Percentiles rank a stretch among this genome's conserved stretches.
Conservation (phyloP, 2,329 filamentous ascomycete species). For the Myriosclerotinia scirpicola region DNA sequence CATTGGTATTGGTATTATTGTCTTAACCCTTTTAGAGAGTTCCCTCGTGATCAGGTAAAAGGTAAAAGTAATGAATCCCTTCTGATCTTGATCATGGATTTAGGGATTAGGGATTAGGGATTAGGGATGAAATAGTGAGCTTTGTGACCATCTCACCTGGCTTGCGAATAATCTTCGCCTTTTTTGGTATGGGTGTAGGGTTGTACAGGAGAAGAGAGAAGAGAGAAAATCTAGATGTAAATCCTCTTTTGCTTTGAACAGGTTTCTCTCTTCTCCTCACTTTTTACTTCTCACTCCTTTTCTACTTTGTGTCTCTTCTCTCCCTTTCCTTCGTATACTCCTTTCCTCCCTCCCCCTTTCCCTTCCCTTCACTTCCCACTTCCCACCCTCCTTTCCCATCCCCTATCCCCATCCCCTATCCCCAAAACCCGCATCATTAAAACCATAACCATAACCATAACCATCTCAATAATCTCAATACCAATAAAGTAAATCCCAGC, state of each 20-base stretch:
- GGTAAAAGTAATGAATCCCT: background rate
- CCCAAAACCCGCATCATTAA: too few species aligned
- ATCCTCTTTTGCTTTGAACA: too few species aligned
- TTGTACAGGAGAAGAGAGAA: too few species aligned
- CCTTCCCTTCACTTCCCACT: background rate
- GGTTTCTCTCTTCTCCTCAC: too few species aligned
- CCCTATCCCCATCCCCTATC: background rate
- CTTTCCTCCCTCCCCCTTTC: background rate
- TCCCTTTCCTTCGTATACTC: background rate
- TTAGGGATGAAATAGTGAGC: background rate
- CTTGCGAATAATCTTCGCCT: slow-evolving; percentile 9
- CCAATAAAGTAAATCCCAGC: too few species aligned
- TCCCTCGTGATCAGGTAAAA: background rate
- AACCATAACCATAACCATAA: too few species aligned
- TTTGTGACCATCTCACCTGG: slow-evolving; percentile 18
- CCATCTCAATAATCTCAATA: too few species aligned
- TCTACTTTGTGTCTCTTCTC: too few species aligned
- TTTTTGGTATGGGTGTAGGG: background rate
- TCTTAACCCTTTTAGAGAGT: background rate
- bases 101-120: too few species aligned
- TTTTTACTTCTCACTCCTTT: too few species aligned
- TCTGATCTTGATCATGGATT: background rate
- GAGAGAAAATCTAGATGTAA: too few species aligned
- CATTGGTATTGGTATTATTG: too few species aligned
- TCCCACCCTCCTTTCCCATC: background rate